These are phyloP conservation scores for Salix suchowensis DNA, from an alignment of 345 rosid species.

Conservation along the genomic window DNA sequence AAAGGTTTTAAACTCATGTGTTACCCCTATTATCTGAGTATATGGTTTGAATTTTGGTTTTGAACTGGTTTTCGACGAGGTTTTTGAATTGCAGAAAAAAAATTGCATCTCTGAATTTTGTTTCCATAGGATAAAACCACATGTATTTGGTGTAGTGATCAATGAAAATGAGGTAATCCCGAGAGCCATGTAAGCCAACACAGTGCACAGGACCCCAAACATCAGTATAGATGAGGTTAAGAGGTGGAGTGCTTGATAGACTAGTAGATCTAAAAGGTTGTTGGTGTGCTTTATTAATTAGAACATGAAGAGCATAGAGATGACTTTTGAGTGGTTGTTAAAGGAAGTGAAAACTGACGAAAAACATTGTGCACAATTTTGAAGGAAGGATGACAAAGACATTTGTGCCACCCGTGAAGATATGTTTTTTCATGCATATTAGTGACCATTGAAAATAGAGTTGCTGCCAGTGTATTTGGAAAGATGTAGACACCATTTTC, in stretches of 20 bases:
- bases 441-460: not conserved
- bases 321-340: not conserved
- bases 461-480: fast-evolving
- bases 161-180: too few relatives aligned
- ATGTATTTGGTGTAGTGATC: not conserved
- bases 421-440: not conserved
- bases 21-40: not conserved
- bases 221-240: not conserved
- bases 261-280: not conserved
- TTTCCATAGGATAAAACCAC: not conserved
- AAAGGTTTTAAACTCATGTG: too few relatives aligned
- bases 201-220: not conserved
- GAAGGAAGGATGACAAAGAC: not conserved
- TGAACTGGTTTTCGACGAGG: fast-evolving
- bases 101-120: not conserved
- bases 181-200: not conserved
- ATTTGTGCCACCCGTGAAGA: not conserved
- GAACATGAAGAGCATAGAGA: not conserved
- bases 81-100: not conserved
- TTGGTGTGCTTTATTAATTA: not conserved
- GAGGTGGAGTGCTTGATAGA: not conserved
- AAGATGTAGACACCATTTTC: not conserved
- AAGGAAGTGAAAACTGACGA: not conserved
- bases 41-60: not conserved
- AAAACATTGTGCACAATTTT: not conserved